Base-by-base conservation (phyloP, 768 basidiomycete genomes). In the Agrocybe pediades region DNA sequence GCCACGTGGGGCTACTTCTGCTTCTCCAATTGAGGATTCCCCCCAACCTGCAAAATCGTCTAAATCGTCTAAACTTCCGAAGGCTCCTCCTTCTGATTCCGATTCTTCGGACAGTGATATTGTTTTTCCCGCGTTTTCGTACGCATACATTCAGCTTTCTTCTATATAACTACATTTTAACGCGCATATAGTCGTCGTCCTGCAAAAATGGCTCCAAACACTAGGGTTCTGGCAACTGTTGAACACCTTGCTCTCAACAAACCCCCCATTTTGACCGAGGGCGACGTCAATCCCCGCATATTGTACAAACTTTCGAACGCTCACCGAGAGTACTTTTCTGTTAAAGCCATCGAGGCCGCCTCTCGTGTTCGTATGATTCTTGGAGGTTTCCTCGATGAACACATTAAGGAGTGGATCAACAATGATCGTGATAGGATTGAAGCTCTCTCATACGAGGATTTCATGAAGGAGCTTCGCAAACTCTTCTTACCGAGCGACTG, bases 401-500 rank as follows among this genome's bases (percentile, higher is more conserved):
- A 36, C 11, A 36, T 36, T 3, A 6, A n/a, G 3, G 33, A 36
- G 4, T 36, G 33, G 33, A 36, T 36, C n/a, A n/a, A 23, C 1
- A 36, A 41, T 15, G 51, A 65, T 5, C 20, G 41, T 19, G 51
- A 20, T 8, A 24, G 16, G 8, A 36, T 65, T 3, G 23, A 51
- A 1, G 30, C 6, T 1, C 40, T 63, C 0, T 30, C 50, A n/a
- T 65, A 62, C 44, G 17, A 26, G 2, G 53, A 49, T 7, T 65
- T 62, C 33, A 52, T 60, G 45, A 11, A 26, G 2, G 56, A 56
- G 21, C 6, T 64, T 5, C 24, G 45, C 2, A 11, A 17, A 2
- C 50, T 51, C 13, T 66, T 55, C 27, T 50, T 66, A 0, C 56
- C 56, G 1, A 7, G n/a, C 1, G 47, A 65, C 39, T 66, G 63